These are phyloP conservation scores for Sphaerulina musiva DNA, from an alignment of 2,329 filamentous ascomycete genomes.

Conservation along the genomic window DNA sequence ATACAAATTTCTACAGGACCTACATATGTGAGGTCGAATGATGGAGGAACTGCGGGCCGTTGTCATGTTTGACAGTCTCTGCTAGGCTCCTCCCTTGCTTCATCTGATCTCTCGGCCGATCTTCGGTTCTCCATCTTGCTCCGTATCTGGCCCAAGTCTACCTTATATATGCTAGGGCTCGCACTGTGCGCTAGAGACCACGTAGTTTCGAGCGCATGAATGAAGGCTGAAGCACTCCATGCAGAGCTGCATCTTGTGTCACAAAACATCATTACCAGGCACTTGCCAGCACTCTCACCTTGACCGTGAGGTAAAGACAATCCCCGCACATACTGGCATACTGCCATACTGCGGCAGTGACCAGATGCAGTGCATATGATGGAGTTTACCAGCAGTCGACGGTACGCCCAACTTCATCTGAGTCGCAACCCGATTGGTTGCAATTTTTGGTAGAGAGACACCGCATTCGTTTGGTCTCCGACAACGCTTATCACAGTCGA, in stretches of 20 bases:
- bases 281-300: too few relatives aligned
- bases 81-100: not conserved
- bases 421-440: not conserved
- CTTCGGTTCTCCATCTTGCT: slow-evolving; percentile 9
- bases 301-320: too few relatives aligned
- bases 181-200: not conserved
- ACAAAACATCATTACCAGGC: not conserved
- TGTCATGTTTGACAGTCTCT: slow-evolving; percentile 1
- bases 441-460: not conserved
- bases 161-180: not conserved
- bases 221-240: not conserved
- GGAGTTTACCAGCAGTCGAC: too few relatives aligned
- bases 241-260: not conserved
- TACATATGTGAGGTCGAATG: not conserved
- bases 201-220: not conserved
- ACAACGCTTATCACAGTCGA: too few relatives aligned
- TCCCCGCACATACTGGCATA: too few relatives aligned
- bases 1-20: not conserved
- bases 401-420: too few relatives aligned
- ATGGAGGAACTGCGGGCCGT: not conserved
- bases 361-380: too few relatives aligned
- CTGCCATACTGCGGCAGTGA: too few relatives aligned
- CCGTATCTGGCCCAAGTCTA: not conserved
- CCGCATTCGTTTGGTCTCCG: not conserved
- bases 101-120: slow-evolving; percentile 5